Conservation (phyloP, 1,284 basidiomycete genomes). For the Xanthoconium separans region DNA sequence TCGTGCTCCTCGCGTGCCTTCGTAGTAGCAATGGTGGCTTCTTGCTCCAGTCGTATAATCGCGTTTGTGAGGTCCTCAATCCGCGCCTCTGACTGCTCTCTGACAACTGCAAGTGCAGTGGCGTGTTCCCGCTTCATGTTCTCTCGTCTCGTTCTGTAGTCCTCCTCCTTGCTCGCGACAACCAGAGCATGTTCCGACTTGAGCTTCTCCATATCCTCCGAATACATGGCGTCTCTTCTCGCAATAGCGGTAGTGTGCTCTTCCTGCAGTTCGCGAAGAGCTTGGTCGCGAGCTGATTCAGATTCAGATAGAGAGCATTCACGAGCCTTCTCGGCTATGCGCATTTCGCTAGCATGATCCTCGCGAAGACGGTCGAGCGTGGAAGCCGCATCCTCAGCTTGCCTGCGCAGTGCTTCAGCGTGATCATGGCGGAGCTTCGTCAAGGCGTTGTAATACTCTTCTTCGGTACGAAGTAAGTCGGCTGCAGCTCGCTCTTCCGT, state of each 20-base stretch:
- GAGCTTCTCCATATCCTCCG: conserved; percentile 59
- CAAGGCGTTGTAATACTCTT: conserved; percentile 76
- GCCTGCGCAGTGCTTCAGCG: conserved; percentile 57
- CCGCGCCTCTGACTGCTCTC: conserved; percentile 44
- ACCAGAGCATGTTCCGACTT: conserved; percentile 59
- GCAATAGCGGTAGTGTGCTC: conserved; percentile 64
- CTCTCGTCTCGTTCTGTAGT: conserved; percentile 47
- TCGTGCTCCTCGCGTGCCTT: conserved; percentile 52
- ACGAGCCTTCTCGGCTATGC: conserved; percentile 69
- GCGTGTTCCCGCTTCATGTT: conserved; percentile 42
- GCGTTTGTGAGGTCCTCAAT: conserved; percentile 47
- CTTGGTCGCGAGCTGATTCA: conserved; percentile 59
- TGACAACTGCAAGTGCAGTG: conserved; percentile 33
- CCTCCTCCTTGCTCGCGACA: conserved; percentile 57
- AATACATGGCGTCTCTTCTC: conserved; percentile 61
- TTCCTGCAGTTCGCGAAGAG: conserved; percentile 62
- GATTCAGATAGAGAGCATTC: conserved; percentile 72
- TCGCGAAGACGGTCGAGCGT: conserved; percentile 65
- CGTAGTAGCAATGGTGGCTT: conserved; percentile 38
- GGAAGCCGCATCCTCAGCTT: conserved; percentile 57
- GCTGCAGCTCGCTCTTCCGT: conserved; percentile 58
- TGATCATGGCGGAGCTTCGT: conserved; percentile 71
- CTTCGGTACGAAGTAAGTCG: conserved; percentile 64
- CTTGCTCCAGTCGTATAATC: conserved; percentile 46
- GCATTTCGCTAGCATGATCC: conserved; percentile 67